Conservation (phyloP, 192 early-diverging fungal genomes). For the Jimgerdemannia flammicorona region DNA sequence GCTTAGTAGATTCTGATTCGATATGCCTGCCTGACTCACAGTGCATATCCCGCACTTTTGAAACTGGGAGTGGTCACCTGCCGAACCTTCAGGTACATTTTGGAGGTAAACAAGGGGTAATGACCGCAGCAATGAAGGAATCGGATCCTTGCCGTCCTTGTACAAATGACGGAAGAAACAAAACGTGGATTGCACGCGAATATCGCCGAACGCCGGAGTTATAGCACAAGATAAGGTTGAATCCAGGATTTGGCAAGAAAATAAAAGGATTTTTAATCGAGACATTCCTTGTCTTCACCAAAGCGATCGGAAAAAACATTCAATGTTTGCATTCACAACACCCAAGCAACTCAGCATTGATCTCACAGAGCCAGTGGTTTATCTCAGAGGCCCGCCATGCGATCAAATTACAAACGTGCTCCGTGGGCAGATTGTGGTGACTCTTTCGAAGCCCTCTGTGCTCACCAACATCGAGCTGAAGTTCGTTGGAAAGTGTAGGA, state of each 20-base stretch:
- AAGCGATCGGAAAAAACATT: neutral
- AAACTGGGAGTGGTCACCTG: neutral
- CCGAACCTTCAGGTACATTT: neutral
- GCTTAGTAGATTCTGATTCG: neutral
- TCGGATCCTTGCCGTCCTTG: no score
- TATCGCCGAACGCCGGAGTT: neutral
- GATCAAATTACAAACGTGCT: slow-evolving; percentile 13
- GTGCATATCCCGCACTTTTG: neutral
- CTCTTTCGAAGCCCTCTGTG: slow-evolving; percentile 14
- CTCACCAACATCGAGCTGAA: slow-evolving; percentile 15
- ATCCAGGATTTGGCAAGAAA: neutral
- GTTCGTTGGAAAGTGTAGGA: slow-evolving; percentile 20
- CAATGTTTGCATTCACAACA: neutral
- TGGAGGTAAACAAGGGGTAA: neutral
- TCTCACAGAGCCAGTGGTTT: slow-evolving; percentile 24
- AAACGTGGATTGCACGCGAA: neutral
- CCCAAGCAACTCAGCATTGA: slow-evolving; percentile 23
- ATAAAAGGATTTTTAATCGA: neutral
- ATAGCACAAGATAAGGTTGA: neutral
- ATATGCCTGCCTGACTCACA: neutral
- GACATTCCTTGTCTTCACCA: neutral
- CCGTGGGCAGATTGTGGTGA: slow-evolving; percentile 23
- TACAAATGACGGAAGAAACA: neutral
- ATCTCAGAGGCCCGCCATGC: slow-evolving; percentile 10
- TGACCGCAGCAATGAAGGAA: neutral